Evolutionary conservation across 805 yeast species (phyloP).

Genomic region (Isabelozyma heimii): DNA sequence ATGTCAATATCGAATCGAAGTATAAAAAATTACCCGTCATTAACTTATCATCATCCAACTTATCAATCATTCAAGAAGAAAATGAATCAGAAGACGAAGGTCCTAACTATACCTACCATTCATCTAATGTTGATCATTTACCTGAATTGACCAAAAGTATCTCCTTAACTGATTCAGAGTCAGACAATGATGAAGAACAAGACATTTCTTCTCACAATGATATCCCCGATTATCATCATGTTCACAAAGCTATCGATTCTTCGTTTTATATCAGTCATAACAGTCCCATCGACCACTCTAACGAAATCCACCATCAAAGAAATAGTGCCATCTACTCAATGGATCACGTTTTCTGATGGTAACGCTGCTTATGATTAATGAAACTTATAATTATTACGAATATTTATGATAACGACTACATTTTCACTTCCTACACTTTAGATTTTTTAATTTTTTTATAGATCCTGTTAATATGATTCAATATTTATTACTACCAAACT

Average conservation of each 20-base stretch:
- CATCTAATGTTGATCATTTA: constrained; percentile 1
- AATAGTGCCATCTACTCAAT: constrained; percentile 35
- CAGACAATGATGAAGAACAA: neutral
- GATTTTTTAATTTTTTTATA: neutral
- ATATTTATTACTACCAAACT: too few species aligned
- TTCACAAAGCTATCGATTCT: constrained; percentile 2
- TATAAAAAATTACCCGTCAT: neutral
- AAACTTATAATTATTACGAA: neutral
- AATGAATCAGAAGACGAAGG: constrained; percentile 10
- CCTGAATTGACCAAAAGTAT: constrained; percentile 16
- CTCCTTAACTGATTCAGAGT: constrained; percentile 17
- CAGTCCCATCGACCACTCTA: constrained; percentile 4
- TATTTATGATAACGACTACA: neutral
- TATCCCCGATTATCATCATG: constrained; percentile 1
- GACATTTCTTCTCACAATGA: constrained; percentile 1
- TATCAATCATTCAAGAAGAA: constrained; percentile 1
- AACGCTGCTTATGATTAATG: neutral
- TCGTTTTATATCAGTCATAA: constrained; percentile 3
- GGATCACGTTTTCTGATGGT: constrained; percentile 32
- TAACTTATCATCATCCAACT: neutral
- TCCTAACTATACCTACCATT: neutral
- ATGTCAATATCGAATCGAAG: neutral
- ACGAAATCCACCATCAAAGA: constrained; percentile 18
- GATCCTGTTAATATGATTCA: neutral
- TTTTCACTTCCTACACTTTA: neutral